phyloP scores from a whole-genome alignment of 2,329 filamentous ascomycete genomes.

The Magnaporthales sp. region DNA sequence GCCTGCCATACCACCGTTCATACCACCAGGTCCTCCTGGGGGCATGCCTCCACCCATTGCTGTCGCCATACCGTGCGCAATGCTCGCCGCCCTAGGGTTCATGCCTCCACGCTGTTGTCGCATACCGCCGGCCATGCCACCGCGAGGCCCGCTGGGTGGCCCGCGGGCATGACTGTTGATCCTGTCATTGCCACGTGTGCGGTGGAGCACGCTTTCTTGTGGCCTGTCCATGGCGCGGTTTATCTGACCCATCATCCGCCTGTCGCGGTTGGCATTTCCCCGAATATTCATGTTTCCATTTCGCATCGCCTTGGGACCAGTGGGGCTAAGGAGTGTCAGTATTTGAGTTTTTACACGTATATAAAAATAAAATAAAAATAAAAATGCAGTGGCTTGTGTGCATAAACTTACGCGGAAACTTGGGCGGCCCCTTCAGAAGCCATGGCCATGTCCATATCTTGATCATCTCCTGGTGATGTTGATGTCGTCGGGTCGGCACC shows the following conservation, averaged over 20 bases:
- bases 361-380: not conserved
- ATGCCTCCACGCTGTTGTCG: constrained; percentile 34
- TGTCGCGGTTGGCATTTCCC: constrained; percentile 54
- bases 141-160: constrained; percentile 63
- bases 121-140: constrained; percentile 26
- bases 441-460: constrained; percentile 69
- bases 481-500: constrained; percentile 15
- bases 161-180: constrained; percentile 72
- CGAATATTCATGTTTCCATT: constrained; percentile 44
- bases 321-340: constrained; percentile 55
- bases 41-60: constrained; percentile 19
- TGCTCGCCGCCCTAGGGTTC: constrained; percentile 40
- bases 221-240: constrained; percentile 74
- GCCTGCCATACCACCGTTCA: constrained; percentile 30
- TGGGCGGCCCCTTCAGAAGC: constrained; percentile 33
- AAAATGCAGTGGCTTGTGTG: not conserved
- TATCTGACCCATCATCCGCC: constrained; percentile 78
- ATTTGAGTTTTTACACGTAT: not conserved
- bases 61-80: constrained; percentile 40
- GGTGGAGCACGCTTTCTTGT: constrained; percentile 68
- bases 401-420: constrained; percentile 47
- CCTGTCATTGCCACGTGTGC: constrained; percentile 70
- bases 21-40: constrained; percentile 23
- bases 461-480: constrained; percentile 26
- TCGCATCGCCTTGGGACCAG: constrained; percentile 91